These are phyloP conservation scores for Umbellularia californica DNA, from an alignment of 164 flowering plant species.

Conservation along the genomic window DNA sequence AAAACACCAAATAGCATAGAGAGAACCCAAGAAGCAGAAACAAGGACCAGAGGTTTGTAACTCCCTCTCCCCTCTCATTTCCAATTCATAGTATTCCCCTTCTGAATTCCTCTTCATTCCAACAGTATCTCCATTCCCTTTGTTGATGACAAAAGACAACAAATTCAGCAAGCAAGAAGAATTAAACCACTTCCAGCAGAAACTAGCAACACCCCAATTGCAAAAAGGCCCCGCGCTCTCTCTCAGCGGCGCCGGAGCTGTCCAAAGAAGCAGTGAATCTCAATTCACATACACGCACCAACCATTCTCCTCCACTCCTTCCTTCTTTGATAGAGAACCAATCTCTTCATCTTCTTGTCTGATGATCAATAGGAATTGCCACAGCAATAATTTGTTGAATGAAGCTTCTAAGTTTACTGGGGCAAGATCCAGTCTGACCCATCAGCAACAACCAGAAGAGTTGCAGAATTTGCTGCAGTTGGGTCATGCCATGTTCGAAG, in stretches of 20 bases:
- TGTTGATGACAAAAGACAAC: not conserved
- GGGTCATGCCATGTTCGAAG: slow-evolving; percentile 20
- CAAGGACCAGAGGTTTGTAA: not conserved
- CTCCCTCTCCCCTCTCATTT: not conserved
- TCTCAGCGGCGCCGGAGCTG: slow-evolving; percentile 5
- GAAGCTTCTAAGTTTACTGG: slow-evolving; percentile 3
- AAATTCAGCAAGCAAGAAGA: not conserved
- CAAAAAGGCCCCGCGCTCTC: slow-evolving; percentile 3
- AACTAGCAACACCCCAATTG: not conserved
- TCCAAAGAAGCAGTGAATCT: not conserved
- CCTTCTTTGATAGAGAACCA: not conserved
- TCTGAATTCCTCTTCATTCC: not conserved
- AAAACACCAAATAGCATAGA: slow-evolving; percentile 13
- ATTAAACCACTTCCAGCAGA: not conserved
- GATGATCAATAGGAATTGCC: not conserved
- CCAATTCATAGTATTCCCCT: not conserved
- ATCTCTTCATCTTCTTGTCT: not conserved
- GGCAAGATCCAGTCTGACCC: not conserved
- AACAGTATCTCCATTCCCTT: not conserved
- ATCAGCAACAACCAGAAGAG: slow-evolving; percentile 15
- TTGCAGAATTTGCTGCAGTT: slow-evolving; percentile 16
- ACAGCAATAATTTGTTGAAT: not conserved
- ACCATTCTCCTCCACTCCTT: not conserved
- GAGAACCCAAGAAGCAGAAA: not conserved
- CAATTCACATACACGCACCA: slow-evolving; percentile 9